Percentiles rank a stretch among this genome's conserved stretches.
Conservation (phyloP, 2,329 filamentous ascomycete genomes). For the Fusarium illudens region DNA sequence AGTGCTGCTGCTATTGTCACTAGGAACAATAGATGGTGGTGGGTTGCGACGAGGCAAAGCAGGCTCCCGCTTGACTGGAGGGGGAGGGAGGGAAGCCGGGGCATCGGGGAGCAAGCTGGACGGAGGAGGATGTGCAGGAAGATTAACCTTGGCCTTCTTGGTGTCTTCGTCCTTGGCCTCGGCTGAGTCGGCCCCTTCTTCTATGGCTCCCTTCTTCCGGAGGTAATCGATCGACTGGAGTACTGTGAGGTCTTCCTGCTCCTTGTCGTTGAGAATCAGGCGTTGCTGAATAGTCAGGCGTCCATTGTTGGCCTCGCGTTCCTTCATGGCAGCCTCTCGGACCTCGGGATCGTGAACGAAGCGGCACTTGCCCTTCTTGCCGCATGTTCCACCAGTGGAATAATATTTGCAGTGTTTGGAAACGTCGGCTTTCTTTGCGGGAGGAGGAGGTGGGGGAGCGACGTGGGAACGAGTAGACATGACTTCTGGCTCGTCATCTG, state of each 20-base stretch:
- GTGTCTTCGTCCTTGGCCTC: slow-evolving; percentile 24
- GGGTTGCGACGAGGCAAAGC: slow-evolving; percentile 46
- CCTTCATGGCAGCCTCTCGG: slow-evolving; percentile 69
- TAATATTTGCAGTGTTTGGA: slow-evolving; percentile 76
- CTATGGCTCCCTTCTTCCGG: slow-evolving; percentile 65
- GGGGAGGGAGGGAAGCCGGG: slow-evolving; percentile 49
- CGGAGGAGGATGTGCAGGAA: slow-evolving; percentile 28
- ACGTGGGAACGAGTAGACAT: slow-evolving; percentile 58
- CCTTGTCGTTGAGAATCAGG: slow-evolving; percentile 71
- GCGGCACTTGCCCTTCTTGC: slow-evolving; percentile 79
- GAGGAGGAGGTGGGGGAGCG: slow-evolving; percentile 50
- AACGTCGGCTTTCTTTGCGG: slow-evolving; percentile 66
- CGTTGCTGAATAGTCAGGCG: slow-evolving; percentile 73
- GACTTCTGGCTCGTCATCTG: slow-evolving; percentile 68
- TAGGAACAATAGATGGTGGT: slow-evolving; percentile 42
- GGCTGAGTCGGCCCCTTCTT: slow-evolving; percentile 41
- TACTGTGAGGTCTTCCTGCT: slow-evolving; percentile 72
- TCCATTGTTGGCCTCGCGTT: slow-evolving; percentile 71
- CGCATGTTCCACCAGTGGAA: slow-evolving; percentile 72
- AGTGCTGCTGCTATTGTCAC: slow-evolving; percentile 45
- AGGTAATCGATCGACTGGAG: slow-evolving; percentile 73
- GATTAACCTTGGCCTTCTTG: slow-evolving; percentile 25
- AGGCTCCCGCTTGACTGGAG: slow-evolving; percentile 46
- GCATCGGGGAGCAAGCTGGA: slow-evolving; percentile 51
- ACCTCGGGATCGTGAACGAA: slow-evolving; percentile 73